A percentile compares a stretch with the other conserved stretches of the same genome.
Conservation (phyloP, 768 basidiomycete genomes). For the Lepiota venenata region DNA sequence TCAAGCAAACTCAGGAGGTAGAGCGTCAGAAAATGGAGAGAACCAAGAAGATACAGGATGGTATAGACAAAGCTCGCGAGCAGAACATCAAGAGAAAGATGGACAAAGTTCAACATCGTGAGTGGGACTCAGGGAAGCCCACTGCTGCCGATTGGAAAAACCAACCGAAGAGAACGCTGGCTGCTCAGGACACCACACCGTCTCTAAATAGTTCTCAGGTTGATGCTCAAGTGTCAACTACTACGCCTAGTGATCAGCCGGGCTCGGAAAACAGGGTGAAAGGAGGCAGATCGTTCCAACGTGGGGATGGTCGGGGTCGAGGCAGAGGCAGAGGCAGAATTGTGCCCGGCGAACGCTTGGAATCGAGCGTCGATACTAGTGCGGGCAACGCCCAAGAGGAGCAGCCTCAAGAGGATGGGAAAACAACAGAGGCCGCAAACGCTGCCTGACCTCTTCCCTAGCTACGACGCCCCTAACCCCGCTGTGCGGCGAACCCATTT, state of each 20-base stretch:
- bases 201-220: not conserved
- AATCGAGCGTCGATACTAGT: not conserved
- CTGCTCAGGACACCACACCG: not conserved
- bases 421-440: not conserved
- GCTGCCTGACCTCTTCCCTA: not conserved
- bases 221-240: not conserved
- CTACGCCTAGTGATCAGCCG: not conserved
- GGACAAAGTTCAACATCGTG: slow-evolving; percentile 73
- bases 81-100: slow-evolving; percentile 79
- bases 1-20: slow-evolving; percentile 62
- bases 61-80: slow-evolving; percentile 67
- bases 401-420: not conserved
- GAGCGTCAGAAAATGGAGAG: slow-evolving; percentile 58
- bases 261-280: slow-evolving; percentile 6
- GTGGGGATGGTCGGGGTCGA: slow-evolving; percentile 18
- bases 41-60: slow-evolving; percentile 64
- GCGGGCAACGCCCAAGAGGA: not conserved
- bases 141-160: slow-evolving; percentile 10
- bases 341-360: not conserved
- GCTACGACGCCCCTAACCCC: too few species aligned
- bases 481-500: too few species aligned
- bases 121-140: slow-evolving; percentile 82
- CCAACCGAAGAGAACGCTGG: slow-evolving; percentile 1
- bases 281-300: slow-evolving; percentile 2
- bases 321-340: slow-evolving; percentile 15